A percentile compares a stretch with the other conserved stretches of the same genome.
Evolutionary conservation across 2,329 filamentous ascomycete genomes (phyloP).

Genomic region (Hypoxylon sp.): DNA sequence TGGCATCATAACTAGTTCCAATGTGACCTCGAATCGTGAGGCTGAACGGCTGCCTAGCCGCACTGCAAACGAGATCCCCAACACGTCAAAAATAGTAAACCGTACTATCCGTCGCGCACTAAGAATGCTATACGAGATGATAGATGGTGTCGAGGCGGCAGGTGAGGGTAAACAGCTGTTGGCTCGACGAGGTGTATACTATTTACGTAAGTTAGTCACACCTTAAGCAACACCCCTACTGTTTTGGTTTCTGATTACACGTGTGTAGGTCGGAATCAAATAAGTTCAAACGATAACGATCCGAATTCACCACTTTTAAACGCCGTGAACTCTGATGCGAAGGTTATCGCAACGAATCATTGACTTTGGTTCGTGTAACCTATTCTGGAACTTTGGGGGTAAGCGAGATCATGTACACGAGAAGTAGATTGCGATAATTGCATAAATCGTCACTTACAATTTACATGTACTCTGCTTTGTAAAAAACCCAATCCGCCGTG

Average conservation of each 20-base stretch:
- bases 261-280: not conserved
- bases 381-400: conserved; percentile 12
- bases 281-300: not conserved
- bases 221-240: not conserved
- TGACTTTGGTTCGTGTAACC: not conserved
- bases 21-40: conserved; percentile 23
- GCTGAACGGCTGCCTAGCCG: conserved; percentile 23
- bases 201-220: not conserved
- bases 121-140: not conserved
- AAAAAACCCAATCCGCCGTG: not conserved
- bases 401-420: not conserved
- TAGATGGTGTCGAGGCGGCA: not conserved
- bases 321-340: not conserved
- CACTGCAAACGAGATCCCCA: not conserved
- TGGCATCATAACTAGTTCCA: conserved; percentile 19
- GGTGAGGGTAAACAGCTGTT: not conserved
- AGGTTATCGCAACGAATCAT: not conserved
- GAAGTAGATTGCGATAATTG: conserved; percentile 11
- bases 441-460: not conserved
- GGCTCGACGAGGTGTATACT: not conserved
- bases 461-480: not conserved
- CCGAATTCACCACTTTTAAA: conserved; percentile 7
- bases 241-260: not conserved
- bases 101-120: not conserved
- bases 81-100: not conserved